Evolutionary conservation across 2,329 filamentous ascomycete genomes (phyloP).

Genomic region (Venturiaceae sp.): DNA sequence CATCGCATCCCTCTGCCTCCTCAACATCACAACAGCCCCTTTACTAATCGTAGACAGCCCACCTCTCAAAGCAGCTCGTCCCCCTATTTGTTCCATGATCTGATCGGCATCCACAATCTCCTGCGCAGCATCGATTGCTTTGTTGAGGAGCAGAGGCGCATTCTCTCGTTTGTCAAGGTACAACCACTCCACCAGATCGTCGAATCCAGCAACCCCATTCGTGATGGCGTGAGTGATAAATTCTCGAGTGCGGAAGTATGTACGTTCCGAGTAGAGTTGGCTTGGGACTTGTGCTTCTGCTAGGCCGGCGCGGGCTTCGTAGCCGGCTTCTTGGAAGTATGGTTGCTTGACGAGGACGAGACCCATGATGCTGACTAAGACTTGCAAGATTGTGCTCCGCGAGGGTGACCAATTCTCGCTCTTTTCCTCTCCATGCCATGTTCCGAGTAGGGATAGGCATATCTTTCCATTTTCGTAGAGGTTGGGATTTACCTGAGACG

Average conservation of each 20-base stretch:
- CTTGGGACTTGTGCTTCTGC: constrained; percentile 36
- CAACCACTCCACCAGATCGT: constrained; percentile 42
- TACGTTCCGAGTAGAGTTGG: constrained; percentile 43
- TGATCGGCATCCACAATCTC: constrained; percentile 31
- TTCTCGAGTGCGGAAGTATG: constrained; percentile 40
- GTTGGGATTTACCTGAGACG: constrained; percentile 50
- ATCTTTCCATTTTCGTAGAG: constrained; percentile 54
- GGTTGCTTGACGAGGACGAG: constrained; percentile 49
- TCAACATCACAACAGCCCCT: constrained; percentile 35
- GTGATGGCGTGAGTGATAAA: constrained; percentile 41
- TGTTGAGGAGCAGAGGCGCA: constrained; percentile 31
- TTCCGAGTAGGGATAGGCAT: constrained; percentile 49
- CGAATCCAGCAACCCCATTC: constrained; percentile 33
- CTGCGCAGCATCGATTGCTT: constrained; percentile 32
- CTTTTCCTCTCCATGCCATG: constrained; percentile 45
- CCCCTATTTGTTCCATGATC: constrained; percentile 12
- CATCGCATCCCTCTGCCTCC: constrained; percentile 28
- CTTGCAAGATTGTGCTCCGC: constrained; percentile 46
- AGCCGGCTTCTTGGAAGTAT: constrained; percentile 57
- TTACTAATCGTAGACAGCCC: constrained; percentile 37
- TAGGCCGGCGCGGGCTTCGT: constrained; percentile 39
- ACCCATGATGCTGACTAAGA: constrained; percentile 47
- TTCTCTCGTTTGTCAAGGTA: constrained; percentile 30
- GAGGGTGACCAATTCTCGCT: constrained; percentile 44
- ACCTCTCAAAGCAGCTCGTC: constrained; percentile 22